Conservation (phyloP, 1,284 basidiomycete genomes). For the Fomes fomentarius region DNA sequence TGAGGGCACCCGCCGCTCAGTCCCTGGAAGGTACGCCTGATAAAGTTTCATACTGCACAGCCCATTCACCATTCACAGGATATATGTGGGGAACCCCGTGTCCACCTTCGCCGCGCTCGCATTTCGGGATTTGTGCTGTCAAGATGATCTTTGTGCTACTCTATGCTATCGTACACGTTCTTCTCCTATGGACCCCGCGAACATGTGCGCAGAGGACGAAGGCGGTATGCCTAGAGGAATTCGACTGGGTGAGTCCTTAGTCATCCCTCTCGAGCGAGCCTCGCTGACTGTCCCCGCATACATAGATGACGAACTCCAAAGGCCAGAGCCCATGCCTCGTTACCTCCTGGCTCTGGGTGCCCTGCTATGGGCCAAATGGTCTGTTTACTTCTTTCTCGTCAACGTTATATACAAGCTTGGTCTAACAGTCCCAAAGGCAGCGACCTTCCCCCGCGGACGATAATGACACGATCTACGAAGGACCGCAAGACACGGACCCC, state of each 20-base stretch:
- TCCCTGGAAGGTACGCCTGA: no score
- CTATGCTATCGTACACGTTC: no score
- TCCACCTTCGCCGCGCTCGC: no score
- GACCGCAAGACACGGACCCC: neutral
- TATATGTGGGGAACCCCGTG: no score
- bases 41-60: no score
- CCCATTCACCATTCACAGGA: no score
- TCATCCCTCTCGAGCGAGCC: neutral
- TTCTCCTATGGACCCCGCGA: neutral
- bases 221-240: neutral
- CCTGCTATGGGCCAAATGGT: neutral
- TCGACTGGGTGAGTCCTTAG: conserved; percentile 2
- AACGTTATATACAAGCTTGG: neutral
- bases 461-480: neutral
- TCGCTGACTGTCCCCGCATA: neutral
- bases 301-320: conserved; percentile 7
- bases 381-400: neutral
- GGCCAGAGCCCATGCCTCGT: conserved; percentile 6
- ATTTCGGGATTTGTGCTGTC: no score
- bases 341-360: conserved; percentile 1
- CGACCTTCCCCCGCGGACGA: neutral
- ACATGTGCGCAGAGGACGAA: neutral
- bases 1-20: no score
- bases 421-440: neutral
- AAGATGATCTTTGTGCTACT: no score